These are phyloP conservation scores for Astrothelium macrocarpum DNA, from an alignment of 495 filamentous ascomycete genomes.

Conservation along the genomic window DNA sequence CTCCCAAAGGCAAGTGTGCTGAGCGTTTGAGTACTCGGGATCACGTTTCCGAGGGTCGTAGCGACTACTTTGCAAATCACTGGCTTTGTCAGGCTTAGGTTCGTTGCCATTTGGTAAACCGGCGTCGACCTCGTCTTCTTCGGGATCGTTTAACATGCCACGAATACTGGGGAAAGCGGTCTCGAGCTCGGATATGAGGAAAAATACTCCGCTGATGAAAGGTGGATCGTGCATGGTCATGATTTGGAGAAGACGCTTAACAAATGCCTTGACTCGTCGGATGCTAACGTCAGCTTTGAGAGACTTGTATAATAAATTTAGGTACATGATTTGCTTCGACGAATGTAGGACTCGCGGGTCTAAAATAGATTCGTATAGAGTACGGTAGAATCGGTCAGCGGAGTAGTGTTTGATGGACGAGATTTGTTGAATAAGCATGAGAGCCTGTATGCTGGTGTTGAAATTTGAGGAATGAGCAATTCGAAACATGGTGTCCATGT, in stretches of 20 bases:
- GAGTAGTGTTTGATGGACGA: slow-evolving; percentile 65
- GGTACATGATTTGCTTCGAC: slow-evolving; percentile 89
- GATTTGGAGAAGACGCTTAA: slow-evolving; percentile 81
- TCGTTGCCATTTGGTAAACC: slow-evolving; percentile 52
- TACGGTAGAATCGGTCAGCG: slow-evolving; percentile 86
- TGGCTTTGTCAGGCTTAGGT: slow-evolving; percentile 18
- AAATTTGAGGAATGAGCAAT: slow-evolving; percentile 98
- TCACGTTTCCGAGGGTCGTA: slow-evolving; percentile 90
- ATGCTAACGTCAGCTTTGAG: slow-evolving; percentile 79
- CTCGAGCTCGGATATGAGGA: slow-evolving; percentile 74
- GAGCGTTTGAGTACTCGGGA: slow-evolving; percentile 82
- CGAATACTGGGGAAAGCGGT: slow-evolving; percentile 63
- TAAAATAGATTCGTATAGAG: slow-evolving; percentile 86
- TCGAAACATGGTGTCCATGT: slow-evolving; percentile 85
- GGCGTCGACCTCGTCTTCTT: slow-evolving; percentile 52
- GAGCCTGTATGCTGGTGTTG: slow-evolving; percentile 92
- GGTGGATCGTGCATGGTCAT: slow-evolving; percentile 77
- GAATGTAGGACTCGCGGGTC: slow-evolving; percentile 80
- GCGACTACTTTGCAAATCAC: slow-evolving; percentile 7
- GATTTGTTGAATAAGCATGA: slow-evolving; percentile 93
- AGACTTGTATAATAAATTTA: slow-evolving; percentile 81
- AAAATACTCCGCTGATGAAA: slow-evolving; percentile 83
- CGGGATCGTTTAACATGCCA: slow-evolving; percentile 60
- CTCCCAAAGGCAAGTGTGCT: slow-evolving; percentile 88
- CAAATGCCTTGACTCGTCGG: slow-evolving; percentile 86